Percentiles rank a stretch among this genome's conserved stretches.
Conservation (phyloP, 2,329 filamentous ascomycete genomes). For the Sordariomycetes sp. region DNA sequence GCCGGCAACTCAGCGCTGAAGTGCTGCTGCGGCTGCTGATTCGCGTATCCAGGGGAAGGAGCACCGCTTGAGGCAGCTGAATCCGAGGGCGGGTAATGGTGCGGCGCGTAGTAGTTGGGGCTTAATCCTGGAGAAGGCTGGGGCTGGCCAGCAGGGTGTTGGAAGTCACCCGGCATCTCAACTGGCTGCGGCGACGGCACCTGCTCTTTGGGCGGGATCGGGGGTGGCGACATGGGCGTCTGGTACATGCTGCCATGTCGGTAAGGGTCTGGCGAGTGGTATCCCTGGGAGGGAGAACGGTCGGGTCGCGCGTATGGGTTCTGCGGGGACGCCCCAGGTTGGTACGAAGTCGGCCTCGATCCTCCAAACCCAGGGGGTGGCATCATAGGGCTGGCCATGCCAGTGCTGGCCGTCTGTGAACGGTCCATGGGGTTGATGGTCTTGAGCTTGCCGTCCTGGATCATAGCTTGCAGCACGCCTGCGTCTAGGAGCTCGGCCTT, state of each 20-base stretch:
- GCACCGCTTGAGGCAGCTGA: slow-evolving; percentile 3
- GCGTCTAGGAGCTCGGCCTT: slow-evolving; percentile 62
- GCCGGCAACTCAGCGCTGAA: background rate
- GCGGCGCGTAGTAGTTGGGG: slow-evolving; percentile 15
- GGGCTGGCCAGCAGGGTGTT: slow-evolving; percentile 18
- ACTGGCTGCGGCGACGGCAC: slow-evolving; percentile 14
- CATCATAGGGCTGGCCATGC: background rate
- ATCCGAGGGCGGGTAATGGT: slow-evolving; percentile 9
- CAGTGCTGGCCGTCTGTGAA: slow-evolving; percentile 19
- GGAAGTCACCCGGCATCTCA: slow-evolving; percentile 42
- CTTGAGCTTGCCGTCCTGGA: slow-evolving; percentile 48
- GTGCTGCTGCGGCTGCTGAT: background rate
- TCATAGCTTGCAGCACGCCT: slow-evolving; percentile 57
- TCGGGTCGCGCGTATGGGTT: slow-evolving; percentile 9
- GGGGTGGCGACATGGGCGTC: slow-evolving; percentile 12
- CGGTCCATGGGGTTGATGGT: slow-evolving; percentile 47
- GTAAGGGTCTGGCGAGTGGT: slow-evolving; percentile 10
- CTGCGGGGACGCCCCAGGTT: slow-evolving; percentile 10
- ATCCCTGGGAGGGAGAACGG: slow-evolving; percentile 7
- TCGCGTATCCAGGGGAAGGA: too few species aligned
- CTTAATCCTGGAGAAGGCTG: slow-evolving; percentile 12
- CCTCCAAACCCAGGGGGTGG: slow-evolving; percentile 1
- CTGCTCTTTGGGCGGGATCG: slow-evolving; percentile 13
- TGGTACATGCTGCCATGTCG: slow-evolving; percentile 10
- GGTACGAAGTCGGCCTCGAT: slow-evolving; percentile 1